These are phyloP conservation scores for Fusarium beomiforme DNA, from an alignment of 2,329 filamentous ascomycete genomes.

Conservation along the genomic window DNA sequence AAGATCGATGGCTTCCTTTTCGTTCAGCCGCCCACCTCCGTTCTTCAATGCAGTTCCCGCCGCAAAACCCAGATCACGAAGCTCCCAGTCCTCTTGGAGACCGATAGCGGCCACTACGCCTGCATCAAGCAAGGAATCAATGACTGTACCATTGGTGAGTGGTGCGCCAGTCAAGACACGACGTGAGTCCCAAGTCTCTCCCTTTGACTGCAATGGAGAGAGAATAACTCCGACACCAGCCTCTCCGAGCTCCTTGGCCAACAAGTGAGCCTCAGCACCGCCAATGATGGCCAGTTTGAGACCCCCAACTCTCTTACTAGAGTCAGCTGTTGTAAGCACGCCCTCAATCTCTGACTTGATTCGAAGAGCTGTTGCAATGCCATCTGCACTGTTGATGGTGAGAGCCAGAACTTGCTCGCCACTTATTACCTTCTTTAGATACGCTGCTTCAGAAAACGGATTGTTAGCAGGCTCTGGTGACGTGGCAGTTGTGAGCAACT, in stretches of 20 bases:
- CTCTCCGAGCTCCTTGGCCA: constrained; percentile 66
- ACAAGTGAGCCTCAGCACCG: constrained; percentile 69
- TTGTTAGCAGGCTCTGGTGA: constrained; percentile 49
- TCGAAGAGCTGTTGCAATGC: constrained; percentile 67
- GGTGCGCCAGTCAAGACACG: constrained; percentile 71
- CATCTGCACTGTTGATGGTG: constrained; percentile 70
- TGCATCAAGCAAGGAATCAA: constrained; percentile 66
- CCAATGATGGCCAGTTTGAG: constrained; percentile 68
- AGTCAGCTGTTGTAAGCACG: constrained; percentile 39
- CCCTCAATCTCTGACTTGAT: constrained; percentile 67
- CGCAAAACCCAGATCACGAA: constrained; percentile 67
- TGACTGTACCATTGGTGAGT: constrained; percentile 70
- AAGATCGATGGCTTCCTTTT: constrained; percentile 65
- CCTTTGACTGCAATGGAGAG: constrained; percentile 66
- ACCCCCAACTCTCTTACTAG: constrained; percentile 25
- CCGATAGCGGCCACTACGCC: constrained; percentile 69
- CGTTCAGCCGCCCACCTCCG: constrained; percentile 60
- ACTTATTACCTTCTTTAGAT: constrained; percentile 63
- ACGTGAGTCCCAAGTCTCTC: constrained; percentile 67
- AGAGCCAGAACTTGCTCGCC: constrained; percentile 66
- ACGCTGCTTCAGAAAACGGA: constrained; percentile 59
- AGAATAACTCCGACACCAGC: constrained; percentile 69
- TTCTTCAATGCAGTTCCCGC: constrained; percentile 70
- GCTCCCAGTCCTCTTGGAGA: constrained; percentile 69
- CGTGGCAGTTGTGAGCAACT: constrained; percentile 62